Percentiles rank a stretch among this genome's conserved stretches.
These are phyloP conservation scores for Phytophthora megakarya DNA, from an alignment of 352 stramenopile species.

Conservation along the genomic window DNA sequence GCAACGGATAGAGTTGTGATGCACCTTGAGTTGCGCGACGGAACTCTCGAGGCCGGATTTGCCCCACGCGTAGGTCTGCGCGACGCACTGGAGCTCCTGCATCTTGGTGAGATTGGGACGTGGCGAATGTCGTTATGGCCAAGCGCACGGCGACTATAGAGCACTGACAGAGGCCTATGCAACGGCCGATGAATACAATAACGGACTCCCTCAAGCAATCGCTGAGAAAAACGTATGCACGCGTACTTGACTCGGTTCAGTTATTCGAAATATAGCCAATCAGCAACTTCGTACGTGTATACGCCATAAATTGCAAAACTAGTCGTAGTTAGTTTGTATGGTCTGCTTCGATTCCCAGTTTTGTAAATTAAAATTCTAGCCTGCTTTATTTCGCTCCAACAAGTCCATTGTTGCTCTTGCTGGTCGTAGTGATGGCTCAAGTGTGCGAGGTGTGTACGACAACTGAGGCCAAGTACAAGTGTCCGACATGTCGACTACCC, in stretches of 20 bases:
- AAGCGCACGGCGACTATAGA: slow-evolving; percentile 13
- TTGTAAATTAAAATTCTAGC: slow-evolving; percentile 5
- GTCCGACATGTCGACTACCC: slow-evolving; percentile 61
- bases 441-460: slow-evolving; percentile 60
- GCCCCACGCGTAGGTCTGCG: slow-evolving; percentile 92
- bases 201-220: slow-evolving; percentile 22
- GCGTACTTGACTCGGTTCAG: slow-evolving; percentile 1
- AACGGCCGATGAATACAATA: slow-evolving; percentile 24
- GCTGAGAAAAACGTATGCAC: slow-evolving; percentile 20
- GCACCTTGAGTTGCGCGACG: slow-evolving; percentile 90
- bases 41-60: slow-evolving; percentile 81
- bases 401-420: slow-evolving; percentile 15
- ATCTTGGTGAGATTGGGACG: slow-evolving; percentile 35
- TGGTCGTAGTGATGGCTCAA: slow-evolving; percentile 42
- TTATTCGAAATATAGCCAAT: slow-evolving; percentile 8
- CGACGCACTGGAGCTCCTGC: slow-evolving; percentile 82
- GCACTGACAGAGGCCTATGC: slow-evolving; percentile 14
- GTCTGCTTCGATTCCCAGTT: slow-evolving; percentile 18
- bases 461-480: slow-evolving; percentile 84
- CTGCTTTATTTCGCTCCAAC: not conserved
- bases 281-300: slow-evolving; percentile 1
- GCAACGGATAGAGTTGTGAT: not conserved
- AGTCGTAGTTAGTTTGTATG: not conserved
- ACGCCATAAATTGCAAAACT: not conserved
- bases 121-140: slow-evolving; percentile 23